These are phyloP conservation scores for Gossypium gossypioides DNA, from an alignment of 441 rosid genomes.

Conservation along the genomic window DNA sequence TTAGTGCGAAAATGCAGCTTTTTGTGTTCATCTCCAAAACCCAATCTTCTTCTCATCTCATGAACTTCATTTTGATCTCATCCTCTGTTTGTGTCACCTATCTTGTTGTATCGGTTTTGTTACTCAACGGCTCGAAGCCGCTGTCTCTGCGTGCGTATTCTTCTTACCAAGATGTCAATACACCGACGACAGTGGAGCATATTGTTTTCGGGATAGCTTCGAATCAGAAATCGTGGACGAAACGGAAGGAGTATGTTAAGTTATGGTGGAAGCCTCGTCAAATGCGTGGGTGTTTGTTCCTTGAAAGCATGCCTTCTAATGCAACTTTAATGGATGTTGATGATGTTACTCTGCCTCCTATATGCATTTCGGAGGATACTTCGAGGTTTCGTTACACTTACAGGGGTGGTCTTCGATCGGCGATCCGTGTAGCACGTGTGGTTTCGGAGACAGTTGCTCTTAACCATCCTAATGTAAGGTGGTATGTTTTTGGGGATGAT, in stretches of 20 bases:
- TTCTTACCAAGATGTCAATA: slow-evolving; percentile 16
- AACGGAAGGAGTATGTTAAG: slow-evolving; percentile 50
- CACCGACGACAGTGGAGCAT: slow-evolving; percentile 39
- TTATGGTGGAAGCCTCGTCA: slow-evolving; percentile 66
- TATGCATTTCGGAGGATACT: slow-evolving; percentile 64
- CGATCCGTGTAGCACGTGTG: slow-evolving; percentile 68
- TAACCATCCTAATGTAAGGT: slow-evolving; percentile 46
- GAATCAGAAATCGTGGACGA: slow-evolving; percentile 45
- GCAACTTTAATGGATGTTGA: slow-evolving; percentile 15
- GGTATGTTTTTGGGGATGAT: slow-evolving; percentile 92
- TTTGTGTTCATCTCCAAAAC: slow-evolving; percentile 25
- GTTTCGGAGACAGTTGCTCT: slow-evolving; percentile 57
- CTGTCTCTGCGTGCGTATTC: slow-evolving; percentile 11
- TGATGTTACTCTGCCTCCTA: slow-evolving; percentile 46
- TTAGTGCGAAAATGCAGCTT: slow-evolving; percentile 24
- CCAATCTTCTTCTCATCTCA: slow-evolving; percentile 26
- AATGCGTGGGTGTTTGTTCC: slow-evolving; percentile 79
- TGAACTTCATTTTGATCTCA: slow-evolving; percentile 28
- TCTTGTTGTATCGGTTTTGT: slow-evolving; percentile 35
- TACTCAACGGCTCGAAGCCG: slow-evolving; percentile 26
- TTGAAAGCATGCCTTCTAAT: slow-evolving; percentile 34
- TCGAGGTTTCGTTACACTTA: slow-evolving; percentile 62
- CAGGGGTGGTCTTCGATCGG: slow-evolving; percentile 51
- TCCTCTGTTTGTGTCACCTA: slow-evolving; percentile 35
- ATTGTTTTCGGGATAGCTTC: slow-evolving; percentile 75